Percentiles rank a stretch among this genome's conserved stretches.
phyloP scores from a whole-genome alignment of 805 yeast genomes.

The Komagataella populi region DNA sequence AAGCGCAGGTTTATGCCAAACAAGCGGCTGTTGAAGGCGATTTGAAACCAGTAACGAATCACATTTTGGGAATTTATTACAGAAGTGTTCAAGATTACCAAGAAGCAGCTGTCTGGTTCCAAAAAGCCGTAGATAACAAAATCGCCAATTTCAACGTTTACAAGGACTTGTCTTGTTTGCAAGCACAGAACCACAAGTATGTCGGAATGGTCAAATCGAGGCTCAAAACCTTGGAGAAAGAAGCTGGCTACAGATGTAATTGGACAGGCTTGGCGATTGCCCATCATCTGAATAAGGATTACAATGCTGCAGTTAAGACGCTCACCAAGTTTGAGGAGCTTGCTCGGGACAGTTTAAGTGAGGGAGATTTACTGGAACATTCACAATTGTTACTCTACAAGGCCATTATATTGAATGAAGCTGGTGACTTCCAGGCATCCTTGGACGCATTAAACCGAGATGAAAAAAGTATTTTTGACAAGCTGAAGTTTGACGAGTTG shows the following conservation, averaged over 20 bases:
- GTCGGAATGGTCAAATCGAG: constrained; percentile 50
- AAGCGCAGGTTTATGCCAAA: constrained; percentile 46
- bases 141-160: constrained; percentile 66
- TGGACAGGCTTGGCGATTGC: constrained; percentile 88
- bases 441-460: constrained; percentile 39
- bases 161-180: constrained; percentile 71
- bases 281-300: constrained; percentile 60
- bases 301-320: constrained; percentile 55
- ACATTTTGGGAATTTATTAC: constrained; percentile 76
- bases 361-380: constrained; percentile 59
- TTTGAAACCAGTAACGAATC: constrained; percentile 61
- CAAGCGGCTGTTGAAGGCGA: constrained; percentile 50
- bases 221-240: constrained; percentile 51
- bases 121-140: constrained; percentile 63
- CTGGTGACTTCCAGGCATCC: constrained; percentile 54
- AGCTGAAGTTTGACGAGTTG: constrained; percentile 46
- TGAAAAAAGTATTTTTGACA: constrained; percentile 34
- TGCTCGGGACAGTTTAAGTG: constrained; percentile 53
- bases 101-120: constrained; percentile 70
- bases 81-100: constrained; percentile 53
- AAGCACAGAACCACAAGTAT: constrained; percentile 69
- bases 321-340: constrained; percentile 65
- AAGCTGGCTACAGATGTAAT: constrained; percentile 75
- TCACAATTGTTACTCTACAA: constrained; percentile 72
- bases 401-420: constrained; percentile 46